These are phyloP conservation scores for Zygosaccharomyces sapae DNA, from an alignment of 1,139 yeast species.

Conservation along the genomic window DNA sequence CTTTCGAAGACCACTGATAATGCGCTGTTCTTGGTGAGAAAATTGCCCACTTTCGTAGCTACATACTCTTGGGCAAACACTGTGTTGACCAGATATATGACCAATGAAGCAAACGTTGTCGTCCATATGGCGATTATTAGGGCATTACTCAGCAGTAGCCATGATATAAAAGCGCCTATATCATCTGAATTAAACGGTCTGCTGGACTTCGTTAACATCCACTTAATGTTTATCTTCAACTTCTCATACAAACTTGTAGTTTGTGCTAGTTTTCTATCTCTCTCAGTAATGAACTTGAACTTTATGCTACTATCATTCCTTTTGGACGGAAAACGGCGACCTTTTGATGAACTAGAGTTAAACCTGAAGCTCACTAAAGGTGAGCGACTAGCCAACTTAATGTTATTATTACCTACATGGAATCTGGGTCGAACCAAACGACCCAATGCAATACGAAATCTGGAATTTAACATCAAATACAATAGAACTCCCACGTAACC, in stretches of 20 bases:
- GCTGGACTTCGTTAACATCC: constrained; percentile 61
- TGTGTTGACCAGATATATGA: constrained; percentile 76
- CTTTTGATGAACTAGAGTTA: background rate
- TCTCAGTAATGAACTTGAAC: constrained; percentile 24
- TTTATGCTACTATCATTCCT: background rate
- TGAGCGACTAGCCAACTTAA: background rate
- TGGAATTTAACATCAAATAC: background rate
- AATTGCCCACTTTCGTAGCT: constrained; percentile 75
- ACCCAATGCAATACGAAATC: background rate
- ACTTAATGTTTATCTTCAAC: constrained; percentile 55
- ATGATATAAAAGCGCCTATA: constrained; percentile 80
- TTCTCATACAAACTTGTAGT: constrained; percentile 24
- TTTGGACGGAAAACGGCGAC: background rate
- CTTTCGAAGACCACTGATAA: constrained; percentile 83
- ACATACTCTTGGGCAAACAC: constrained; percentile 87
- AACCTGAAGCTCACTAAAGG: background rate
- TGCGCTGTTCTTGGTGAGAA: constrained; percentile 81
- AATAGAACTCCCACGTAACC: background rate
- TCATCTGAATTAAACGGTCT: constrained; percentile 86
- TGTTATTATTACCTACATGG: background rate
- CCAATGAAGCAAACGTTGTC: constrained; percentile 78
- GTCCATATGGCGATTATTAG: constrained; percentile 76
- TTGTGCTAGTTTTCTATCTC: constrained; percentile 29
- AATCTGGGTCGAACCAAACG: background rate
- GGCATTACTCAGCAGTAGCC: constrained; percentile 86